These are phyloP conservation scores for Scutellaria minor DNA, from an alignment of 257 asterid species.

Conservation along the genomic window DNA sequence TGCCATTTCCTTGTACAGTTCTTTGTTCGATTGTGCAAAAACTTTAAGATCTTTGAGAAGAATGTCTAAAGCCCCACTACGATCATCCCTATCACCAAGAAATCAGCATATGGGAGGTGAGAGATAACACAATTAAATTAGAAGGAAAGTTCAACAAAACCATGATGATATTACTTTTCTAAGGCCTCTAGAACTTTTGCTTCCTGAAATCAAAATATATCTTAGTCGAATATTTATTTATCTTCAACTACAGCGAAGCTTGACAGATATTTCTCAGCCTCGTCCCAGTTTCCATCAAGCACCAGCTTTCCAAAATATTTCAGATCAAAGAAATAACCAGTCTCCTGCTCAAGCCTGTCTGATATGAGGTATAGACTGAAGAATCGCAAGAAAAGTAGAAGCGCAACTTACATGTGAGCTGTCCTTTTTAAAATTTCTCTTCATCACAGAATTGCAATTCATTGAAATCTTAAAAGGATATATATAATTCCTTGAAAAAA, in stretches of 20 bases:
- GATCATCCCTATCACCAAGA: constrained; percentile 53
- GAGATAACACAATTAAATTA: constrained; percentile 1
- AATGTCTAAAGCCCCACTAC: constrained; percentile 55
- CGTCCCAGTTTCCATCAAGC: constrained; percentile 59
- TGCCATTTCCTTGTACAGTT: constrained; percentile 64
- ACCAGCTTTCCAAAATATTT: constrained; percentile 55
- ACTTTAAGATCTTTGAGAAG: constrained; percentile 72
- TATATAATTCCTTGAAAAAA: not conserved
- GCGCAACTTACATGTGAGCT: constrained; percentile 61
- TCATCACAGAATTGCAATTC: constrained; percentile 66
- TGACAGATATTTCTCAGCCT: constrained; percentile 64
- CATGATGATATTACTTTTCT: constrained; percentile 53
- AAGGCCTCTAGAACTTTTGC: constrained; percentile 84
- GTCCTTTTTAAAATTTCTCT: constrained; percentile 61
- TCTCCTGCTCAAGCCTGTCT: not conserved
- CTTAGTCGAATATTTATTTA: constrained; percentile 57
- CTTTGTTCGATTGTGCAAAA: constrained; percentile 56
- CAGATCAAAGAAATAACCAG: constrained; percentile 67
- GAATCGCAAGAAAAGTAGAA: not conserved
- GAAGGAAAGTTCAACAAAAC: constrained; percentile 10
- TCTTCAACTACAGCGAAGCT: constrained; percentile 56
- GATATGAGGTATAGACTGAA: not conserved
- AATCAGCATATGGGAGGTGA: not conserved
- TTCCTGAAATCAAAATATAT: constrained; percentile 74
- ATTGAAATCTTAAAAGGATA: no score